These are phyloP conservation scores for Epichloe amarillans DNA, from an alignment of 2,329 filamentous ascomycete genomes.

Conservation along the genomic window DNA sequence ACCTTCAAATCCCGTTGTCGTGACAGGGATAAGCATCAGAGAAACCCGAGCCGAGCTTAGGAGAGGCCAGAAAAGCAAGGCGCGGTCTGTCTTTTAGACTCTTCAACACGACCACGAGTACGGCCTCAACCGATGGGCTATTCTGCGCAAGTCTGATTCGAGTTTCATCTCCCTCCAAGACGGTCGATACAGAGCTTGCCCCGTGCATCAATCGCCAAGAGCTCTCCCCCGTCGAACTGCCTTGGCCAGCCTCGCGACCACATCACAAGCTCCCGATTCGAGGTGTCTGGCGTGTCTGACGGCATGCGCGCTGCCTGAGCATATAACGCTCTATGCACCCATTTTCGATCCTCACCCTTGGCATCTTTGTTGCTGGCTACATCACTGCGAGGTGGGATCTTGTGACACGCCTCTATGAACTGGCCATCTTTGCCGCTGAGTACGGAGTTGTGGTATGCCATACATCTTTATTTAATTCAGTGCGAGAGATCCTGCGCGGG, in stretches of 20 bases:
- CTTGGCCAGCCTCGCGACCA: conserved; percentile 1
- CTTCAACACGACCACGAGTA: background rate
- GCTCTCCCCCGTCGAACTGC: background rate
- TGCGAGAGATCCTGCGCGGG: background rate
- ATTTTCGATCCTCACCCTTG: conserved; percentile 88
- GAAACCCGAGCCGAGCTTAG: background rate
- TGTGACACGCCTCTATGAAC: conserved; percentile 90
- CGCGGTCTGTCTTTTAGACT: background rate
- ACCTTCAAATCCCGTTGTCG: conserved; percentile 2
- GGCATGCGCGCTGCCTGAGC: conserved; percentile 32
- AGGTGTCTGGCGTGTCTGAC: conserved; percentile 7
- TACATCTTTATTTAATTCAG: background rate
- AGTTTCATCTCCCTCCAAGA: background rate
- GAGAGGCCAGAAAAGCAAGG: conserved; percentile 1
- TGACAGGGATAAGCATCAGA: conserved; percentile 2
- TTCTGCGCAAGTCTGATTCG: background rate
- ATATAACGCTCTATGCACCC: conserved; percentile 72
- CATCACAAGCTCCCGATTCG: background rate
- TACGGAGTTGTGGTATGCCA: conserved; percentile 78
- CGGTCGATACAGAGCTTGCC: background rate
- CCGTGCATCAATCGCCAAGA: background rate
- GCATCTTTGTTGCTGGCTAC: conserved; percentile 98
- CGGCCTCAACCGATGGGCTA: background rate
- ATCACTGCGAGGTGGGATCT: conserved; percentile 99
- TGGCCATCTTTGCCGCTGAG: conserved; percentile 95